A percentile compares a stretch with the other conserved stretches of the same genome.
These are phyloP conservation scores for Malassezia nana DNA, from an alignment of 1,284 basidiomycete genomes.

Conservation along the genomic window DNA sequence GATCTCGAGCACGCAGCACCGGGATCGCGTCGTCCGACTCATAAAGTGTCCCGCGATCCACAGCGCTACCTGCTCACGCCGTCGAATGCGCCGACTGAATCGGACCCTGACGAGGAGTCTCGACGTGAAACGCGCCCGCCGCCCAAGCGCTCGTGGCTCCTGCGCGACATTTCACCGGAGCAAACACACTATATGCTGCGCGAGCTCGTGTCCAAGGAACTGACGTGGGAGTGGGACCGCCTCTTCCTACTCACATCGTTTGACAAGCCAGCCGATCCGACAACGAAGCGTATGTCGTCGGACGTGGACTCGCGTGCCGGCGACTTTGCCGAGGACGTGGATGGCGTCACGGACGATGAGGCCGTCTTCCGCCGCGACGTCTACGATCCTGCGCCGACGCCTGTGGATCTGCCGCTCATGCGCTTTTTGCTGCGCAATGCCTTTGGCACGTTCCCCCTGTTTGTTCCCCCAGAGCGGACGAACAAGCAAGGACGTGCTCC, in stretches of 20 bases:
- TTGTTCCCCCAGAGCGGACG: slow-evolving; percentile 31
- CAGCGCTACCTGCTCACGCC: slow-evolving; percentile 16
- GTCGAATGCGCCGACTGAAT: slow-evolving; percentile 15
- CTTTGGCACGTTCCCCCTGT: slow-evolving; percentile 39
- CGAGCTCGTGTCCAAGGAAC: slow-evolving; percentile 29
- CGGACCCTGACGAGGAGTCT: slow-evolving; percentile 8
- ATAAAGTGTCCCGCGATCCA: background rate
- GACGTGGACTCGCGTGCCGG: slow-evolving; percentile 33
- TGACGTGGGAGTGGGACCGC: slow-evolving; percentile 39
- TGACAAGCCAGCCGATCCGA: slow-evolving; percentile 25
- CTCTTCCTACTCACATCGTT: slow-evolving; percentile 31
- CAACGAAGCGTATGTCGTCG: slow-evolving; percentile 10
- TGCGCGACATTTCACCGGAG: slow-evolving; percentile 28
- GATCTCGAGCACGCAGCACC: slow-evolving; percentile 13
- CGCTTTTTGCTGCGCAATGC: slow-evolving; percentile 40
- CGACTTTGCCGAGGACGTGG: slow-evolving; percentile 28
- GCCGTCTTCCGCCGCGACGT: slow-evolving; percentile 37
- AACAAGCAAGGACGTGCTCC: slow-evolving; percentile 22
- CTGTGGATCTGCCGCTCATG: slow-evolving; percentile 30
- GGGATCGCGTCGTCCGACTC: background rate
- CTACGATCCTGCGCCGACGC: slow-evolving; percentile 20
- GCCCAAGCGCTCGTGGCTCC: slow-evolving; percentile 22
- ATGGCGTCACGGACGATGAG: slow-evolving; percentile 30
- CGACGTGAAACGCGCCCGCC: background rate
- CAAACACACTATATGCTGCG: slow-evolving; percentile 40